Percentiles rank a stretch among this genome's conserved stretches.
phyloP scores from a whole-genome alignment of 1,284 basidiomycete genomes.

The Taiwanofungus camphoratus region DNA sequence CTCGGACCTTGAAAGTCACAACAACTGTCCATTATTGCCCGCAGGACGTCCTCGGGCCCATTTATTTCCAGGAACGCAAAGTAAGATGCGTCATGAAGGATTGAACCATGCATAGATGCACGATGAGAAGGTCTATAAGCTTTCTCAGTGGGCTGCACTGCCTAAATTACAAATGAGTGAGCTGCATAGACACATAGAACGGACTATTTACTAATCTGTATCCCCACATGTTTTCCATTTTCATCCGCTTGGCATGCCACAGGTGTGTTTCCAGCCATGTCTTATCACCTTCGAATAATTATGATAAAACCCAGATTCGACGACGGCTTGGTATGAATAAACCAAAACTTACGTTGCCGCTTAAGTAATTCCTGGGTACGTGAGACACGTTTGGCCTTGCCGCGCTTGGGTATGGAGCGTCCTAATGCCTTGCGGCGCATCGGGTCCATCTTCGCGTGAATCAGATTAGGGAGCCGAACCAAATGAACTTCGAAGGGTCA shows the following conservation, averaged over 20 bases:
- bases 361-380: conserved; percentile 53
- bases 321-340: background rate
- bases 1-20: conserved; percentile 58
- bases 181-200: background rate
- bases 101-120: conserved; percentile 76
- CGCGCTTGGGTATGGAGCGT: conserved; percentile 48
- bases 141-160: conserved; percentile 83
- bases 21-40: conserved; percentile 46
- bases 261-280: conserved; percentile 90
- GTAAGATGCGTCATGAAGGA: conserved; percentile 87
- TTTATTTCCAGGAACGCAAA: conserved; percentile 68
- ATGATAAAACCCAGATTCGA: conserved; percentile 2
- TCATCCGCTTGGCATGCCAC: conserved; percentile 93
- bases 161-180: conserved; percentile 32
- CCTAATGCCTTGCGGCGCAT: conserved; percentile 52
- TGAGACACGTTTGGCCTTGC: conserved; percentile 45
- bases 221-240: conserved; percentile 88
- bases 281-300: conserved; percentile 56
- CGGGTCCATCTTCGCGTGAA: conserved; percentile 64
- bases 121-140: conserved; percentile 85
- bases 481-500: background rate
- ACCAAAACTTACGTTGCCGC: conserved; percentile 53
- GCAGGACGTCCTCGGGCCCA: conserved; percentile 53
- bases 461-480: background rate
- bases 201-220: conserved; percentile 60